Percentiles rank a stretch among this genome's conserved stretches.
phyloP scores from a whole-genome alignment of 2,329 filamentous ascomycete genomes.

The Sporothrix pallida region DNA sequence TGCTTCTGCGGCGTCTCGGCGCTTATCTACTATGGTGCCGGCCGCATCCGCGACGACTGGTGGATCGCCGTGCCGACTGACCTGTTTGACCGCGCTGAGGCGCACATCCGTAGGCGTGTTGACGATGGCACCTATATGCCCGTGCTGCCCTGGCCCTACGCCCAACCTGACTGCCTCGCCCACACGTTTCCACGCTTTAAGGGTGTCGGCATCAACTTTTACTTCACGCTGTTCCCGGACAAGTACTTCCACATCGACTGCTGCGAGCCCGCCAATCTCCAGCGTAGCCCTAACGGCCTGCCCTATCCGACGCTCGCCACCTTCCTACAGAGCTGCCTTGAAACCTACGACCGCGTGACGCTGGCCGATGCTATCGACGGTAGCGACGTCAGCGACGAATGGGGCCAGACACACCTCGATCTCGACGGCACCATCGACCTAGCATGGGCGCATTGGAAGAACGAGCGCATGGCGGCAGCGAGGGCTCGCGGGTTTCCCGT shows the following conservation, averaged over 20 bases:
- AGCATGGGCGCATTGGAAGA: conserved; percentile 15
- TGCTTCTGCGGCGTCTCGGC: conserved; percentile 25
- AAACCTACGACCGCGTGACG: conserved; percentile 13
- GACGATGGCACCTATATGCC: conserved; percentile 5
- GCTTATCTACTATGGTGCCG: conserved; percentile 24
- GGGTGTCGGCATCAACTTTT: not conserved
- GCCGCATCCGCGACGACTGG: conserved; percentile 19
- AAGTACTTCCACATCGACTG: conserved; percentile 16
- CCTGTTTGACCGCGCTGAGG: conserved; percentile 10
- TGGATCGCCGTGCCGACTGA: conserved; percentile 8
- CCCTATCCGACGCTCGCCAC: conserved; percentile 19
- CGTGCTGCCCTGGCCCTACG: conserved; percentile 22
- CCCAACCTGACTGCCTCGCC: conserved; percentile 6
- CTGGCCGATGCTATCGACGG: conserved; percentile 20
- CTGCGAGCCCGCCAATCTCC: conserved; percentile 6
- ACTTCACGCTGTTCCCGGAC: conserved; percentile 3
- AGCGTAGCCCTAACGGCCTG: not conserved
- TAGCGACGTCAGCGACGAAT: not conserved
- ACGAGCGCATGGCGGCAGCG: conserved; percentile 15
- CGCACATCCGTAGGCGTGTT: conserved; percentile 10
- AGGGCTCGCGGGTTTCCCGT: conserved; percentile 4
- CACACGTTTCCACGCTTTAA: conserved; percentile 19
- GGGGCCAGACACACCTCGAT: conserved; percentile 12
- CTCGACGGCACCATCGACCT: conserved; percentile 24
- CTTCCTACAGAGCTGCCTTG: conserved; percentile 21